phyloP scores from a whole-genome alignment of 2,329 filamentous ascomycete species.

The Beauveria asiatica region DNA sequence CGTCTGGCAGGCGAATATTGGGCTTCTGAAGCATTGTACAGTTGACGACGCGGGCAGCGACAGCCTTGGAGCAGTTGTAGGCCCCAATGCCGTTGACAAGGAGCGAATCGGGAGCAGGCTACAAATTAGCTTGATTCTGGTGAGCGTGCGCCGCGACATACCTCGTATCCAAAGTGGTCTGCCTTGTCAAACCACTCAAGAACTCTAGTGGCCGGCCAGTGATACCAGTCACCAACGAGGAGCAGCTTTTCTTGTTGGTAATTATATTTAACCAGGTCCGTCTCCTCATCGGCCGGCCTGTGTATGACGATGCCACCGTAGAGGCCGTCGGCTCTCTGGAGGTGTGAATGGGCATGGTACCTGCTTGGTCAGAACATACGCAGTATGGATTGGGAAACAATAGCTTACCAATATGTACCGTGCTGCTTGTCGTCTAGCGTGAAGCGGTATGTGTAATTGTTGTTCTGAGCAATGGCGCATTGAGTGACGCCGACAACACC shows the following conservation, averaged over 20 bases:
- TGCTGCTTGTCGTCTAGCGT: conserved; percentile 6
- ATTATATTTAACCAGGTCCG: background rate
- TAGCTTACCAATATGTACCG: conserved; percentile 10
- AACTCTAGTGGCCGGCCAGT: conserved; percentile 4
- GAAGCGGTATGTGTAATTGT: conserved; percentile 41
- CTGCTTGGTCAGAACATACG: conserved; percentile 26
- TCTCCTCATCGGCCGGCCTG: background rate
- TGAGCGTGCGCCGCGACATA: background rate
- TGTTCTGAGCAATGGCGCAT: conserved; percentile 42
- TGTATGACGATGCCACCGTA: conserved; percentile 13
- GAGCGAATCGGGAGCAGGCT: conserved; percentile 14
- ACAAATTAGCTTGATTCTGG: background rate
- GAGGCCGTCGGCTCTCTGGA: conserved; percentile 12
- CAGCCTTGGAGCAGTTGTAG: conserved; percentile 16
- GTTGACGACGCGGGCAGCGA: conserved; percentile 12
- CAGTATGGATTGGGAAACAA: no score
- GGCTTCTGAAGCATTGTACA: conserved; percentile 11
- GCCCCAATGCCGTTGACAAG: conserved; percentile 11
- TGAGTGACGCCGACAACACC: conserved; percentile 44
- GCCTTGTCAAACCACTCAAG: conserved; percentile 12
- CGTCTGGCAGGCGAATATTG: conserved; percentile 7
- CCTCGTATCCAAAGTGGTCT: conserved; percentile 12
- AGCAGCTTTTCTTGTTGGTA: conserved; percentile 11
- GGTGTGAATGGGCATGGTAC: conserved; percentile 26
- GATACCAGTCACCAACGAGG: conserved; percentile 13